These are phyloP conservation scores for Ophiostoma pallidulum DNA, from an alignment of 2,329 filamentous ascomycete species.

Conservation along the genomic window DNA sequence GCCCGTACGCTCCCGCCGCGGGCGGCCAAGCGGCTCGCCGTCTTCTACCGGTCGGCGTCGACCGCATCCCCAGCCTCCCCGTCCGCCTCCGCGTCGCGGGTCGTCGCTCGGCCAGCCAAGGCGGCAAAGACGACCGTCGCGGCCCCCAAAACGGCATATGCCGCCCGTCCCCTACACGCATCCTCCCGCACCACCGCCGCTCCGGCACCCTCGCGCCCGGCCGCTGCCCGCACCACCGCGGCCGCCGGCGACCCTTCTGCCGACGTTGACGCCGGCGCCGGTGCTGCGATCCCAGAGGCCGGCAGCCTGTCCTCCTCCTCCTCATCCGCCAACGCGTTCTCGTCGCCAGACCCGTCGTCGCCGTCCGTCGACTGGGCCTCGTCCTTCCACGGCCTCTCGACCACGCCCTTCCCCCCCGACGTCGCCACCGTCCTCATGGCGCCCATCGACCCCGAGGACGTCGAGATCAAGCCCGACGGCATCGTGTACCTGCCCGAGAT, in stretches of 20 bases:
- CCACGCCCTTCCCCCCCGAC: slow-evolving; percentile 60
- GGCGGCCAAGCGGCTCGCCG: slow-evolving; percentile 12
- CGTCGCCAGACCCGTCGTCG: too few relatives aligned
- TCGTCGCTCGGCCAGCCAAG: too few relatives aligned
- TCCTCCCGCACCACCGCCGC: background rate
- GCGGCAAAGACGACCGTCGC: too few relatives aligned
- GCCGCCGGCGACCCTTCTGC: background rate
- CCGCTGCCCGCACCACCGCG: background rate
- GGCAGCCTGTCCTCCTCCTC: too few relatives aligned
- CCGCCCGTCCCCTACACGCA: too few relatives aligned
- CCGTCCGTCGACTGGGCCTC: slow-evolving; percentile 61
- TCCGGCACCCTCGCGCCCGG: background rate
- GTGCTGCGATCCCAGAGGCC: background rate
- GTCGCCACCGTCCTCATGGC: slow-evolving; percentile 58
- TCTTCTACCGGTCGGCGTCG: background rate
- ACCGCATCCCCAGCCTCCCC: background rate
- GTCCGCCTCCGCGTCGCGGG: background rate
- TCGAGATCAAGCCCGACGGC: slow-evolving; percentile 96
- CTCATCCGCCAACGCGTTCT: background rate
- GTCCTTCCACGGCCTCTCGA: slow-evolving; percentile 72
- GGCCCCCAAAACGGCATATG: too few relatives aligned
- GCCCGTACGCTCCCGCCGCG: slow-evolving; percentile 2
- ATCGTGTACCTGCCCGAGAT: slow-evolving; percentile 96
- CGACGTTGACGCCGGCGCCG: background rate
- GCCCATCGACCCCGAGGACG: slow-evolving; percentile 60